These are phyloP conservation scores for Panicum virgatum DNA, from an alignment of 202 grass and related monocot genomes.

Conservation along the genomic window DNA sequence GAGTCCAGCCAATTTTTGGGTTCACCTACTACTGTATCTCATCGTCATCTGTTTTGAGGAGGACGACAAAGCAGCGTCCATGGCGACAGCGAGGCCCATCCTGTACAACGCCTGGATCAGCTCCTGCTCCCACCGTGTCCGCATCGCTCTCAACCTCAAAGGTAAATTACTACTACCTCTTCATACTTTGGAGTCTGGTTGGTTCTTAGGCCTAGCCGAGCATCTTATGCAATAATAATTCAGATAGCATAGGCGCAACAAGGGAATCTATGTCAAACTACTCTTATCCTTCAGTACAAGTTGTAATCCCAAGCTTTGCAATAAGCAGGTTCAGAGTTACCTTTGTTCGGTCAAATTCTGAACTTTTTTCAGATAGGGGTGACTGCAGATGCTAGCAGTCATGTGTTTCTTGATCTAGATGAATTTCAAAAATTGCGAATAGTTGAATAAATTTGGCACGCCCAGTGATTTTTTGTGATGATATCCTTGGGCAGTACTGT, in stretches of 20 bases:
- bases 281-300: neutral
- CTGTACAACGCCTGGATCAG: constrained; percentile 74
- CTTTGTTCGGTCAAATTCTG: neutral
- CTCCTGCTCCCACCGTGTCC: constrained; percentile 72
- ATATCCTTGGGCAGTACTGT: neutral
- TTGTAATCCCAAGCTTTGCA: neutral
- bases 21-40: neutral
- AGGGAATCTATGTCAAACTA: neutral
- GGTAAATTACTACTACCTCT: constrained; percentile 26
- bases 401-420: neutral
- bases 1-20: too few species aligned
- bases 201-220: neutral
- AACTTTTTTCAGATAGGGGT: neutral
- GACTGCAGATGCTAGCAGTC: neutral
- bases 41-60: neutral
- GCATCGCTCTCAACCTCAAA: constrained; percentile 86
- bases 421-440: neutral
- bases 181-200: neutral
- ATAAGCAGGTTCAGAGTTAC: neutral
- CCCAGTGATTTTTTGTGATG: neutral
- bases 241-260: neutral
- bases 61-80: constrained; percentile 7
- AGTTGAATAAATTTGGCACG: neutral
- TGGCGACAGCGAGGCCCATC: constrained; percentile 52
- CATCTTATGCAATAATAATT: neutral